Evolutionary conservation across 352 stramenopile genomes (phyloP).

Genomic region (Globisporangium okanoganense): DNA sequence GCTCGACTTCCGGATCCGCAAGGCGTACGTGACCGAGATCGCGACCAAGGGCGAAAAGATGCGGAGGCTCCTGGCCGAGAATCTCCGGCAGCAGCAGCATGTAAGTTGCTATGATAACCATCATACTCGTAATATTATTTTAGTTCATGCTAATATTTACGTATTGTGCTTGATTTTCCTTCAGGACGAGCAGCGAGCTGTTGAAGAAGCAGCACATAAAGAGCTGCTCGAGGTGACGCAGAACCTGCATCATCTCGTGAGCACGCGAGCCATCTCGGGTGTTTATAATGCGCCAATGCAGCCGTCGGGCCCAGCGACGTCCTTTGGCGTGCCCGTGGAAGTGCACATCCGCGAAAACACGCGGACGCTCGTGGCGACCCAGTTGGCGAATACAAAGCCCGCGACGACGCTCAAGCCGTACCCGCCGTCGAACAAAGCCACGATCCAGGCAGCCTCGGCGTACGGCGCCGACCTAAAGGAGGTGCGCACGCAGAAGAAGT

Average conservation of each 20-base stretch:
- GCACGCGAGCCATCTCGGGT: conserved; percentile 42
- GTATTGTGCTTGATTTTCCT: background rate
- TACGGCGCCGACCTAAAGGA: conserved; percentile 42
- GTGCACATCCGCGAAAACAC: conserved; percentile 58
- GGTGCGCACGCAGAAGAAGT: conserved; percentile 54
- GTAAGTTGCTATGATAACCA: conserved; percentile 8
- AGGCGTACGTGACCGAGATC: conserved; percentile 50
- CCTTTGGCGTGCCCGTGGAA: conserved; percentile 59
- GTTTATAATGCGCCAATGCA: conserved; percentile 61
- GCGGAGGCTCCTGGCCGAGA: conserved; percentile 37
- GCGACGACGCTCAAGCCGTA: conserved; percentile 46
- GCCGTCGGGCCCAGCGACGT: conserved; percentile 26
- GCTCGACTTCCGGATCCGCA: conserved; percentile 58
- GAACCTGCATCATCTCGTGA: conserved; percentile 63
- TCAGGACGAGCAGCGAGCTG: conserved; percentile 32
- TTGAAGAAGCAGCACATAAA: conserved; percentile 29
- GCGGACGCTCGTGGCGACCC: conserved; percentile 28
- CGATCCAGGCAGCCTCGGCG: conserved; percentile 36
- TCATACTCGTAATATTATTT: background rate
- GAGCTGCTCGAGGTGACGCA: conserved; percentile 53
- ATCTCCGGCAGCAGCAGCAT: conserved; percentile 35
- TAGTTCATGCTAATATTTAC: background rate
- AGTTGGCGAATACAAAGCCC: conserved; percentile 28
- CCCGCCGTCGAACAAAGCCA: conserved; percentile 45
- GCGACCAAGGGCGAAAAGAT: conserved; percentile 45